Evolutionary conservation across 2,329 filamentous ascomycete species (phyloP).

Genomic region (Leptographium galeiforme): DNA sequence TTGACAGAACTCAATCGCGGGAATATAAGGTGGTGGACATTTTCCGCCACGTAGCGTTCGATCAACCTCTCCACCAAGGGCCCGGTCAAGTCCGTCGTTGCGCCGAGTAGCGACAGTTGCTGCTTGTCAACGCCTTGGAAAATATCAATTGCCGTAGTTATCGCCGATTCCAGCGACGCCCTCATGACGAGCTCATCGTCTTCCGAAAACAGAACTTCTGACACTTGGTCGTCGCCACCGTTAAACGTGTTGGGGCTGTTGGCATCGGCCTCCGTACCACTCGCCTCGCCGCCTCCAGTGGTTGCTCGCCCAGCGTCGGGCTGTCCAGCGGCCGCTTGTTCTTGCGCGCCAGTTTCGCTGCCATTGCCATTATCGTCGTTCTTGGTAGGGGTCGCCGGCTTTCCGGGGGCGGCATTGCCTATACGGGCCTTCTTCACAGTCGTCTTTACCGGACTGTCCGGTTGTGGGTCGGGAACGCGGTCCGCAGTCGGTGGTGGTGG

Average conservation of each 20-base stretch:
- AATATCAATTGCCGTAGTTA: constrained; percentile 85
- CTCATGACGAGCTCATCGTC: constrained; percentile 89
- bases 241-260: neutral
- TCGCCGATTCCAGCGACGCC: constrained; percentile 75
- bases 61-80: constrained; percentile 87
- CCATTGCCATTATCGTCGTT: neutral
- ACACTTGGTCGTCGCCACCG: constrained; percentile 15
- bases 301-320: neutral
- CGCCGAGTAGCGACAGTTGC: constrained; percentile 79
- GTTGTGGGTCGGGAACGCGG: constrained; percentile 43
- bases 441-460: constrained; percentile 40
- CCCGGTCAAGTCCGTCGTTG: constrained; percentile 86
- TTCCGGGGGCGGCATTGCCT: constrained; percentile 25
- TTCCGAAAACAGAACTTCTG: constrained; percentile 60
- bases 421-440: constrained; percentile 43
- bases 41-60: constrained; percentile 86
- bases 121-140: constrained; percentile 95
- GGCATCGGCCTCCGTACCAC: neutral
- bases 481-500: constrained; percentile 57
- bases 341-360: neutral
- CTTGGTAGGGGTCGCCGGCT: constrained; percentile 15
- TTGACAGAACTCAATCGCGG: constrained; percentile 68
- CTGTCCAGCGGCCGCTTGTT: neutral
- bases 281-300: neutral
- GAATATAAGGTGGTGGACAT: constrained; percentile 82